Evolutionary conservation across 2,329 filamentous ascomycete genomes (phyloP).

Genomic region (Fusarium clavum): DNA sequence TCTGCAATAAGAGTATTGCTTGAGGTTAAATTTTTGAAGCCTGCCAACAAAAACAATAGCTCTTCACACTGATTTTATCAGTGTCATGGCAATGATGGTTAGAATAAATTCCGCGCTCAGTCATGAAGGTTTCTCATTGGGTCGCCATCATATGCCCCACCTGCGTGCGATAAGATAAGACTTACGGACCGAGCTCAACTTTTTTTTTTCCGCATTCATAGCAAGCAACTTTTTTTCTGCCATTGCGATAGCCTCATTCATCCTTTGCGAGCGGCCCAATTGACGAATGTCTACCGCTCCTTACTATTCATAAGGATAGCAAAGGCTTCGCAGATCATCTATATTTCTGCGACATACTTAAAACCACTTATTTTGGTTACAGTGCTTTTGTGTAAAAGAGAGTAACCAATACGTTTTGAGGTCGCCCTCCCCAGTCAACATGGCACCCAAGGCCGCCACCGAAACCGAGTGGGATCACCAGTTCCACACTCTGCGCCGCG

Average conservation of each 20-base stretch:
- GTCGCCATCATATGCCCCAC: not conserved
- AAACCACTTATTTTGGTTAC: slow-evolving; percentile 1
- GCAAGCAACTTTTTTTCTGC: slow-evolving; percentile 39
- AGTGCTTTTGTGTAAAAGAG: not conserved
- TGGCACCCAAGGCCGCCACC: slow-evolving; percentile 68
- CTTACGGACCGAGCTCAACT: slow-evolving; percentile 23
- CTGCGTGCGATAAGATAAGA: slow-evolving; percentile 18
- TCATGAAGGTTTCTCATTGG: slow-evolving; percentile 27
- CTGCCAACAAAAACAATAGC: not conserved
- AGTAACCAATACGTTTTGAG: slow-evolving; percentile 8
- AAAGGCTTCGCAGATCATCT: slow-evolving; percentile 11
- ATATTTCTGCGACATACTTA: not conserved
- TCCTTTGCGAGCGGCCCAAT: slow-evolving; percentile 39
- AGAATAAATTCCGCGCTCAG: slow-evolving; percentile 1
- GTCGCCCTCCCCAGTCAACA: slow-evolving; percentile 49
- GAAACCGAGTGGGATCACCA: slow-evolving; percentile 83
- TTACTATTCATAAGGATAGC: slow-evolving; percentile 14
- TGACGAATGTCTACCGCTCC: slow-evolving; percentile 29
- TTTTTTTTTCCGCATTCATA: slow-evolving; percentile 47
- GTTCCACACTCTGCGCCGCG: slow-evolving; percentile 86
- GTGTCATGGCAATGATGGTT: not conserved
- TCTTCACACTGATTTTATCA: not conserved
- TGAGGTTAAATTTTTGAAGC: not conserved
- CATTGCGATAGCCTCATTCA: slow-evolving; percentile 48
- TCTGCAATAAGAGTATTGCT: not conserved